Base-by-base conservation (phyloP, 805 yeast species). In the Wickerhamomyces tratensis region DNA sequence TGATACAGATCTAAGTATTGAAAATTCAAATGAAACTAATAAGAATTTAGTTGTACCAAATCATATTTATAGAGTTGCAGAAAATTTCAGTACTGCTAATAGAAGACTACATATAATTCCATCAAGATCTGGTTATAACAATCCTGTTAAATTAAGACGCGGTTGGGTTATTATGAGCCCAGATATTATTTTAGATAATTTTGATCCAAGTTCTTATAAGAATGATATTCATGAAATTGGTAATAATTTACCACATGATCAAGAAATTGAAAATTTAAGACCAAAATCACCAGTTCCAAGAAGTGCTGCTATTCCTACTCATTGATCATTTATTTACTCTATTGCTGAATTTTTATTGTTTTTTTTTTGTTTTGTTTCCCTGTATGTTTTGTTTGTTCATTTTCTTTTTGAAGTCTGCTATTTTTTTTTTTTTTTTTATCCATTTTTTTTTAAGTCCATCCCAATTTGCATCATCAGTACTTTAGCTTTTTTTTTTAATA, bases 111-210 rank as follows among this genome's bases (percentile, higher is more conserved):
- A 91, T 59, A 85, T 89, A 31, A 72, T 91, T 25, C 96, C 96
- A 1, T 72, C 83, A 12, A 65, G 73, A 50, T 70, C 86, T 2
- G 91, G 88, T 0, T 67, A 68, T 47, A 73, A 81, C 35, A 74
- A 72, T 33, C 82, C 84, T 31, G 74, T 83, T 15, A 72, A 71
- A 48, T 59, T 76, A 46, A 76, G 96, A 54, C 80, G 78, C 9
- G 98, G 98, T 6, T 89, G 98, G 98, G 93, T 86, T 5, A 75
- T 88, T 9, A 68, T 86, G 72, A 74, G 88, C 52, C 96, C 96
- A 1, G 96, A 88, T 61, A 77, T 83, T 5, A 60, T 86, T 49
- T 55, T 86, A 30, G 76, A 86, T 57, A 86, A 86, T 56, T 86
- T 89, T 47, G 66, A 67, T 6, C 69, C 79, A 4, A 48, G 48